Percentiles rank a stretch among this genome's conserved stretches.
These are phyloP conservation scores for Tilletia indica DNA, from an alignment of 1,284 basidiomycete genomes.

Conservation along the genomic window DNA sequence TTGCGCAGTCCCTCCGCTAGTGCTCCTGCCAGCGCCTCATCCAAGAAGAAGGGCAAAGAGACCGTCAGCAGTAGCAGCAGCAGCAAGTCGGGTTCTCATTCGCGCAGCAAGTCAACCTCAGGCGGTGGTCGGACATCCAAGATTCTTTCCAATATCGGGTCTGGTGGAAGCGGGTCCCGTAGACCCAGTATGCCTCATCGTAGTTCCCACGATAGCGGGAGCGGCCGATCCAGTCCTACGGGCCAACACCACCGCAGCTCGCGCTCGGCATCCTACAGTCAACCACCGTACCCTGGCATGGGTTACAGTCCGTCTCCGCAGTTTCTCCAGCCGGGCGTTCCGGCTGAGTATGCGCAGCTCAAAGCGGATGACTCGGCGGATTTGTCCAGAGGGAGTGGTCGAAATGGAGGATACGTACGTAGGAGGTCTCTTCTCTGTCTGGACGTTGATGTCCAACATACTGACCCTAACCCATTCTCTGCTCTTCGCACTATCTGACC, in stretches of 20 bases:
- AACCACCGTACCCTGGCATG: too few species aligned
- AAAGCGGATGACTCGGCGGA: neutral
- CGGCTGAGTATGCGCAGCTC: neutral
- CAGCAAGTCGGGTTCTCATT: neutral
- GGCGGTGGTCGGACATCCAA: too few species aligned
- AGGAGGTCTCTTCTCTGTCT: neutral
- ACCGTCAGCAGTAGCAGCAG: neutral
- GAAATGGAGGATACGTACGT: neutral
- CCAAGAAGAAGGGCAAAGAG: neutral
- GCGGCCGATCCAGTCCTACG: conserved; percentile 1
- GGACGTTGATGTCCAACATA: too few species aligned
- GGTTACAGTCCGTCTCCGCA: neutral
- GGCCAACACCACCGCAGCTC: neutral
- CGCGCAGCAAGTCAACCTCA: too few species aligned
- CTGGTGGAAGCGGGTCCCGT: neutral
- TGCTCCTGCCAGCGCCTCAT: neutral
- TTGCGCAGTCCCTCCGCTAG: neutral
- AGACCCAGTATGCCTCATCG: conserved; percentile 4
- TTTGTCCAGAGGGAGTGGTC: neutral
- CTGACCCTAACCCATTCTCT: too few species aligned
- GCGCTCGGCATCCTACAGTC: neutral
- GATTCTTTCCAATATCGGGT: too few species aligned
- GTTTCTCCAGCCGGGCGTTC: conserved; percentile 11
- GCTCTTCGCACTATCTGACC: too few species aligned
- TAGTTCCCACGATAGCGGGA: neutral